Percentiles rank a stretch among this genome's conserved stretches.
phyloP scores from a whole-genome alignment of 2,329 filamentous ascomycete species.

The Graphiopsis chlorocephala region DNA sequence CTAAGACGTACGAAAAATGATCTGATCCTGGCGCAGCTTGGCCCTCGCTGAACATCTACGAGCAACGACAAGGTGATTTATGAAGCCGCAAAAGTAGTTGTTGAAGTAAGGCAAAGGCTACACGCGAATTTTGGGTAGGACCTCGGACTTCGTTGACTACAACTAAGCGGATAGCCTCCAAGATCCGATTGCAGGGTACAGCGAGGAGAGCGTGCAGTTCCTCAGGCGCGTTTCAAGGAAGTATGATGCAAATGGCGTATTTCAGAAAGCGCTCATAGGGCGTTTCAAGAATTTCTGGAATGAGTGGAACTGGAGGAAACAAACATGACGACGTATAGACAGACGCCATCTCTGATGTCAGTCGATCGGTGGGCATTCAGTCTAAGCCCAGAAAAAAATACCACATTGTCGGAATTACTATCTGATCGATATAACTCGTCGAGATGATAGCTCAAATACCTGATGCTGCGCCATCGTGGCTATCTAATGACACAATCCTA shows the following conservation, averaged over 20 bases:
- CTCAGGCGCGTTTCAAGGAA: slow-evolving; percentile 33
- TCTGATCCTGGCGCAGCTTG: slow-evolving; percentile 13
- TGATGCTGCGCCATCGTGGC: not conserved
- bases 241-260: slow-evolving; percentile 38
- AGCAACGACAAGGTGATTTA: slow-evolving; percentile 2
- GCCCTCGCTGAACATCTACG: slow-evolving; percentile 9
- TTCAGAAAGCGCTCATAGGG: slow-evolving; percentile 36
- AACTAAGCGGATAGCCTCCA: slow-evolving; percentile 39
- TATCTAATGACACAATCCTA: not conserved
- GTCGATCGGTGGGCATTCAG: not conserved
- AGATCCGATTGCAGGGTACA: slow-evolving; percentile 35
- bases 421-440: not conserved
- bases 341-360: not conserved
- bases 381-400: not conserved
- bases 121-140: slow-evolving; percentile 11
- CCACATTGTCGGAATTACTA: not conserved
- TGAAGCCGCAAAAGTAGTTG: not conserved
- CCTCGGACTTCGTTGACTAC: slow-evolving; percentile 30
- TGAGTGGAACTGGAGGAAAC: not conserved
- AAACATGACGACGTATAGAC: slow-evolving; percentile 1
- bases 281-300: slow-evolving; percentile 32
- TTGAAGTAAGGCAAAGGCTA: slow-evolving; percentile 7
- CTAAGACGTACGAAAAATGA: slow-evolving; percentile 19
- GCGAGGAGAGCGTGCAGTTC: slow-evolving; percentile 28
- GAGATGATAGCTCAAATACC: not conserved